Base-by-base conservation (phyloP, 768 basidiomycete species). In the Pholiota conissans region DNA sequence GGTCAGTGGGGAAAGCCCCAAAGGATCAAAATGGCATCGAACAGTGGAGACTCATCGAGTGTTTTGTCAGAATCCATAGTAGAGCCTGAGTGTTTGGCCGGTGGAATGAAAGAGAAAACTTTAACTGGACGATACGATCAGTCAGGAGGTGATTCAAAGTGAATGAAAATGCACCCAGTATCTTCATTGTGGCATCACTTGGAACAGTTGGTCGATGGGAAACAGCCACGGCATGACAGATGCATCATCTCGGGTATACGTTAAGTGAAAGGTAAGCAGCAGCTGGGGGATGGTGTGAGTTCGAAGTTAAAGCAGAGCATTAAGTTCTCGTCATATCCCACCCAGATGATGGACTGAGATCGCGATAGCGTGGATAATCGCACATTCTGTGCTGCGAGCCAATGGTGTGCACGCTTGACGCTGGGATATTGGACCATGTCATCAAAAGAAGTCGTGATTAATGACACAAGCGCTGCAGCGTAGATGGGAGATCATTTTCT, bases 211-310 rank as follows among this genome's bases (percentile, higher is more conserved):
- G 55, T 56, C 35, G 55, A 49, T 45, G 55, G 48, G 46, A 49
- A 56, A 56, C 55, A 56, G 55, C 55, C 55, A 30, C 47, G 34
- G 32, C 26, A 11, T 56, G 55, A 49, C 47, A 56, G 55, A 49
- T 56, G 42, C 22, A 42, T 54, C 40, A 54, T 18, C 8, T 42
- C 40, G 52, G 45, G 26, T 49, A 56, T 49, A 35, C 46, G 14
- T 39, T 26, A 22, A 37, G 26, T 28, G 32, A 18, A 53, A 53
- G n/a, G 52, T 27, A 53, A 39, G n/a, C 24, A 34, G 26, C 10
- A 29, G 28, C n/a, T n/a, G n/a, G 16, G 29, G 27, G 10, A 40
- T 53, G 39, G 24, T 20, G 52, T 4, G n/a, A n/a, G n/a, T n/a
- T n/a, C 18, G 39, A 45, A 2, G 20, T 22, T 24, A 45, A 45